Evolutionary conservation across 2,329 filamentous ascomycete genomes (phyloP).

Genomic region (Dryadomyces quercus-mongolicae): DNA sequence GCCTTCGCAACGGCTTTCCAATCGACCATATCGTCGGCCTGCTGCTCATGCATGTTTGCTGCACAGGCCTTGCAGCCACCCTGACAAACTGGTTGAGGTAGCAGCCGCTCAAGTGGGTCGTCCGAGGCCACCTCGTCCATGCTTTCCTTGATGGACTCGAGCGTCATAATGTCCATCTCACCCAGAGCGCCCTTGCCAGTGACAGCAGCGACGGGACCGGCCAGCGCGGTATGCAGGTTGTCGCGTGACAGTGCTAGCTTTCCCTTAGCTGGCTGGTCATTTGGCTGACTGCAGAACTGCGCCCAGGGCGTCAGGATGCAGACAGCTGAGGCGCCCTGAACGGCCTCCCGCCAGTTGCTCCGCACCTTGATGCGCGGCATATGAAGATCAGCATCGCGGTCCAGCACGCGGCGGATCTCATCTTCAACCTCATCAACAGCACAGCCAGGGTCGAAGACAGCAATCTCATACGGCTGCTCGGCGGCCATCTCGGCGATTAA

Average conservation of each 20-base stretch:
- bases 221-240: neutral
- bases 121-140: neutral
- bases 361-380: neutral
- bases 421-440: neutral
- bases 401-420: neutral
- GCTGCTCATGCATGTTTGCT: neutral
- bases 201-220: neutral
- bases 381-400: neutral
- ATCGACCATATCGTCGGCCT: neutral
- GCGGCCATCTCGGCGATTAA: slow-evolving; percentile 1
- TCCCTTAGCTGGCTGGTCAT: neutral
- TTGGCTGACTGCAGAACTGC: neutral
- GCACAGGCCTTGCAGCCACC: neutral
- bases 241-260: neutral
- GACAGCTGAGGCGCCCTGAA: neutral
- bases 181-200: neutral
- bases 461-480: slow-evolving; percentile 1
- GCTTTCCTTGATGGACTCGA: neutral
- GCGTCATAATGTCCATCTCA: slow-evolving; percentile 1
- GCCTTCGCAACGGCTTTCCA: neutral
- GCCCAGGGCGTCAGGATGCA: slow-evolving; percentile 2
- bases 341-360: neutral
- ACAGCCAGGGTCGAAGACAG: slow-evolving; percentile 4
- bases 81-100: neutral
- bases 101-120: neutral